Evolutionary conservation across 306 rosid species (phyloP), one percentile per base, ranked within the genome.

Genomic region (Gleditsia sinensis): DNA sequence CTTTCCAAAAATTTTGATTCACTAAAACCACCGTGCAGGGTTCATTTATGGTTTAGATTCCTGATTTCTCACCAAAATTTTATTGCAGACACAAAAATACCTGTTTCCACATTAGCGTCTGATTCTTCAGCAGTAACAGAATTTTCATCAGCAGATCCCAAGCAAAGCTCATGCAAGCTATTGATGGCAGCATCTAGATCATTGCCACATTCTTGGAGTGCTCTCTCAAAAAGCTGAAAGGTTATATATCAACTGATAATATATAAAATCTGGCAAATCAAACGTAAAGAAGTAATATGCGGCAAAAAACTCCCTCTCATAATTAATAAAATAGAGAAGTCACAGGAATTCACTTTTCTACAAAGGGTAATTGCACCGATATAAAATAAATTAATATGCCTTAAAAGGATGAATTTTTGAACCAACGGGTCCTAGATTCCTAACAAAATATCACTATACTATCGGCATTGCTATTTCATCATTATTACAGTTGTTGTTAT

Each of bases 101-200:
- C 96, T 61, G 74, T 67, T 27, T 82, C 87, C 60, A 32, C 85
- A 74, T 62, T 67, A 54, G 68, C 79, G 71, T 65, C 83, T 3
- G 78, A 27, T 63, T 72, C 84, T 42, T 66, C 82, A 13, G 77
- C 72, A 54, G 84, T 42, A 68, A 46, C 84, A 2, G 77, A 49
- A 70, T 67, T 82, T 61, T 63, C 86, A 33, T 72, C 83, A 0
- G 80, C 65, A 59, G 89, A 76, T 66, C 90, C 90, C 73, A 94
- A 72, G 83, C 85, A 82, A 68, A 88, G 90, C 78, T 84, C 88
- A n/a, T 71, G 83, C 80, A 94, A 68, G 36, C 88, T 84, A 85
- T 78, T 86, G 79, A 92, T 84, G 66, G 99, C 96, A 80, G 90
- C 88, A 83, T 94, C 99, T 53, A 94, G 36, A 75, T 94, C 95